Conservation (phyloP, 2,329 filamentous ascomycete genomes). For the Penicillium verrucosum region DNA sequence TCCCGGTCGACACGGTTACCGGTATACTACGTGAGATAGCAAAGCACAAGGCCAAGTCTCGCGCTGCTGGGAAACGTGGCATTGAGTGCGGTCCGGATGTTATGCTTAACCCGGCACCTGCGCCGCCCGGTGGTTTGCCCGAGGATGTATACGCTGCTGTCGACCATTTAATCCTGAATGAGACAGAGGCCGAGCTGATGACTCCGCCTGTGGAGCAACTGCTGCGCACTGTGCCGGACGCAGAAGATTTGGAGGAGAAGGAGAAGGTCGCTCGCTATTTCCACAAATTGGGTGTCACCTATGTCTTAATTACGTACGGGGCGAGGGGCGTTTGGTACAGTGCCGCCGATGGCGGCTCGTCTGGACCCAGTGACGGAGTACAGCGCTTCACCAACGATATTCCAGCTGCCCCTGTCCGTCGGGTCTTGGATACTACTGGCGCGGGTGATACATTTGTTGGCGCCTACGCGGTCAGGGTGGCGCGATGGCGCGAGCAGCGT, state of each 20-base stretch:
- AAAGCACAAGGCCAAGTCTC: constrained; percentile 43
- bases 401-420: constrained; percentile 62
- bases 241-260: constrained; percentile 45
- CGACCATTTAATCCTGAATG: constrained; percentile 81
- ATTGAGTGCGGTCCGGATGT: constrained; percentile 54
- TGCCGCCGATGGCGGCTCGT: constrained; percentile 48
- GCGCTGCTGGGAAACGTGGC: constrained; percentile 35
- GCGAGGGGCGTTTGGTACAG: constrained; percentile 71
- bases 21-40: constrained; percentile 50
- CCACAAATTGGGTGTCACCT: constrained; percentile 65
- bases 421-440: constrained; percentile 87
- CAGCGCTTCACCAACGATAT: constrained; percentile 44
- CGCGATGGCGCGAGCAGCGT: constrained; percentile 47
- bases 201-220: constrained; percentile 49
- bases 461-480: constrained; percentile 73
- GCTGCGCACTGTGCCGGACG: constrained; percentile 26
- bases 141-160: constrained; percentile 63
- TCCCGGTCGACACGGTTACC: constrained; percentile 64
- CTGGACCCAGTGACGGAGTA: constrained; percentile 33
- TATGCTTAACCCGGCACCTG: constrained; percentile 84
- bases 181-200: constrained; percentile 79
- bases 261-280: constrained; percentile 61
- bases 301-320: constrained; percentile 81
- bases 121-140: constrained; percentile 69
- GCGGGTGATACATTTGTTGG: constrained; percentile 95